Conservation (phyloP, 2,329 filamentous ascomycete genomes). For the Epichloe amarillans region DNA sequence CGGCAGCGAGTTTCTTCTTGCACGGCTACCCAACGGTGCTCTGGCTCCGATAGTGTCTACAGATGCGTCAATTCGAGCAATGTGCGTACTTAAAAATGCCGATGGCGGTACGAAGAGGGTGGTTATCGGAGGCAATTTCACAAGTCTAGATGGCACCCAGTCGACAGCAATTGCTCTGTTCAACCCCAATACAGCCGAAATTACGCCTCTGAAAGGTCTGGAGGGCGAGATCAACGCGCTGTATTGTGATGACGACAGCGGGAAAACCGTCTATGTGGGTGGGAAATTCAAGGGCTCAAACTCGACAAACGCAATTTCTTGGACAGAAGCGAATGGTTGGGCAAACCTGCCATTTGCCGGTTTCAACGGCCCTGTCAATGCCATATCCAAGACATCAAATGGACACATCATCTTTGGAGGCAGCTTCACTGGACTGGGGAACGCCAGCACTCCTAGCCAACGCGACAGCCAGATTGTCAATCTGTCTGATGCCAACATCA, state of each 20-base stretch:
- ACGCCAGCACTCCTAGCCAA: constrained; percentile 53
- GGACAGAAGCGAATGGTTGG: constrained; percentile 57
- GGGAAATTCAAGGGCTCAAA: constrained; percentile 70
- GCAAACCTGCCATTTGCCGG: constrained; percentile 77
- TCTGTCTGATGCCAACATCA: constrained; percentile 63
- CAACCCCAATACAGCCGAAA: constrained; percentile 54
- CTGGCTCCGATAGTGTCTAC: constrained; percentile 62
- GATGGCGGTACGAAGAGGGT: constrained; percentile 60
- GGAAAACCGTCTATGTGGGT: constrained; percentile 77
- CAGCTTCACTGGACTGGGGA: constrained; percentile 76
- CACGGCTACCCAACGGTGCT: constrained; percentile 71
- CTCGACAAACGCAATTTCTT: constrained; percentile 82
- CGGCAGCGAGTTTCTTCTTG: constrained; percentile 69
- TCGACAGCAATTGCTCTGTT: constrained; percentile 72
- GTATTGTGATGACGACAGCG: constrained; percentile 62
- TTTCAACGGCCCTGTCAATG: constrained; percentile 83
- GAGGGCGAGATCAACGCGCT: constrained; percentile 71
- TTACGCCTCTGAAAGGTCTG: constrained; percentile 68
- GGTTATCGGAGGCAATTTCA: constrained; percentile 90
- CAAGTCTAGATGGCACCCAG: constrained; percentile 64
- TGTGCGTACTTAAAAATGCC: constrained; percentile 64
- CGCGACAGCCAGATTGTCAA: constrained; percentile 73
- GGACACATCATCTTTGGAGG: constrained; percentile 89
- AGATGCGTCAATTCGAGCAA: constrained; percentile 73
- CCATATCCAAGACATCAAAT: constrained; percentile 67